A percentile compares a stretch with the other conserved stretches of the same genome.
phyloP scores from a whole-genome alignment of 2,329 filamentous ascomycete genomes.

The Stemphylium vesicarium region DNA sequence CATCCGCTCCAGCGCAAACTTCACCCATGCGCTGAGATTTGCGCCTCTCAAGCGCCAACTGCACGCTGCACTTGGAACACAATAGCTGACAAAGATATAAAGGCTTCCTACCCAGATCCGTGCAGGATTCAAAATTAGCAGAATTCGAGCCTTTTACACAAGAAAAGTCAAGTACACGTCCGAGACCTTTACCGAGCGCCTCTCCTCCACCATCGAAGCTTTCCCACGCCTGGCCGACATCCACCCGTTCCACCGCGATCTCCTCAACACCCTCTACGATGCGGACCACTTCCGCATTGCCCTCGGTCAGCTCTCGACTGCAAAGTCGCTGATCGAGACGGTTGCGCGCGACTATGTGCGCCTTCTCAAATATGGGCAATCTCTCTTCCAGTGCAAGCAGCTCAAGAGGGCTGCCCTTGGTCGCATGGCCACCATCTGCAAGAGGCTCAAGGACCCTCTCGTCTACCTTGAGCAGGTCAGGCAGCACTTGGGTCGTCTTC shows the following conservation, averaged over 20 bases:
- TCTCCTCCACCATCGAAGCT: slow-evolving; percentile 86
- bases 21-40: slow-evolving; percentile 22
- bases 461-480: slow-evolving; percentile 95
- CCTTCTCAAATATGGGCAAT: slow-evolving; percentile 90
- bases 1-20: slow-evolving; percentile 2
- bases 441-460: slow-evolving; percentile 90
- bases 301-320: slow-evolving; percentile 92
- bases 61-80: neutral
- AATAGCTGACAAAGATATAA: neutral
- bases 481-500: slow-evolving; percentile 95
- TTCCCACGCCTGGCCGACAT: slow-evolving; percentile 90
- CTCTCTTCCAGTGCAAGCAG: slow-evolving; percentile 97
- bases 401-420: slow-evolving; percentile 94
- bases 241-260: slow-evolving; percentile 87
- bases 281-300: slow-evolving; percentile 79
- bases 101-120: slow-evolving; percentile 94
- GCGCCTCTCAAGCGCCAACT: slow-evolving; percentile 69
- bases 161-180: slow-evolving; percentile 93
- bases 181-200: slow-evolving; percentile 95
- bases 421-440: slow-evolving; percentile 97
- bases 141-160: slow-evolving; percentile 96
- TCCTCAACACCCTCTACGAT: slow-evolving; percentile 92
- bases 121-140: slow-evolving; percentile 91
- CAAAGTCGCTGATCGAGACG: slow-evolving; percentile 95
- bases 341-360: slow-evolving; percentile 96